Evolutionary conservation across 345 rosid genomes (phyloP), one percentile per base, ranked within the genome.

Genomic region (Adansonia digitata): DNA sequence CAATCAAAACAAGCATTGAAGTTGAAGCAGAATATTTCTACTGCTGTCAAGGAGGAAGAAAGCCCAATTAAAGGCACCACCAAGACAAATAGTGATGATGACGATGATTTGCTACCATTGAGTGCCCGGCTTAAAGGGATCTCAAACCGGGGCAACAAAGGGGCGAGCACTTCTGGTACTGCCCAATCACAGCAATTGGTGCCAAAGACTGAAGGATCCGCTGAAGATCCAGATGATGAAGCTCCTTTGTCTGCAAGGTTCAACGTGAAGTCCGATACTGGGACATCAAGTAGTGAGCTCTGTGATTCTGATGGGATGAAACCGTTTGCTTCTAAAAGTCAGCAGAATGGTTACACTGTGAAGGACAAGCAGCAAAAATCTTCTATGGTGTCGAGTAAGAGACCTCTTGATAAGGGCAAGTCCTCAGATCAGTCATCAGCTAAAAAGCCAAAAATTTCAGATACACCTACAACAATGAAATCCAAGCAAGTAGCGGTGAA

Each of bases 201-300:
- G 13, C 74, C 78, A 70, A 81, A 77, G 76, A 74, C 13, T 39
- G 72, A 74, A 51, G 62, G 14, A 13, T 22, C 31, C 24, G 46
- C 34, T 73, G 97, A 89, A 31, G 94, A 87, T 74, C 85, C 95
- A 20, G 97, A 93, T 77, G 98, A 93, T 84, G 91, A 87, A 53
- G 77, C 73, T 71, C 90, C 97, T 64, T 80, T 96, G 76, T 84
- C 93, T 11, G 72, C 81, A 8, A 87, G 85, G 83, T 22, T 83
- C 64, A 69, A 78, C 52, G 59, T 57, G 69, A 92, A 85, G 82
- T 71, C 74, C 69, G 67, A 39, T 82, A 79, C 77, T 26, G 88
- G 90, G 77, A 72, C 80, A 20, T 89, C 92, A 29, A 80, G 83
- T 68, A 77, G 75, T 48, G 88, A 81, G 82, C 77, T 79, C 52